Base-by-base conservation (phyloP, 139 green algal genomes). In the Astrephomene gubernaculifera region DNA sequence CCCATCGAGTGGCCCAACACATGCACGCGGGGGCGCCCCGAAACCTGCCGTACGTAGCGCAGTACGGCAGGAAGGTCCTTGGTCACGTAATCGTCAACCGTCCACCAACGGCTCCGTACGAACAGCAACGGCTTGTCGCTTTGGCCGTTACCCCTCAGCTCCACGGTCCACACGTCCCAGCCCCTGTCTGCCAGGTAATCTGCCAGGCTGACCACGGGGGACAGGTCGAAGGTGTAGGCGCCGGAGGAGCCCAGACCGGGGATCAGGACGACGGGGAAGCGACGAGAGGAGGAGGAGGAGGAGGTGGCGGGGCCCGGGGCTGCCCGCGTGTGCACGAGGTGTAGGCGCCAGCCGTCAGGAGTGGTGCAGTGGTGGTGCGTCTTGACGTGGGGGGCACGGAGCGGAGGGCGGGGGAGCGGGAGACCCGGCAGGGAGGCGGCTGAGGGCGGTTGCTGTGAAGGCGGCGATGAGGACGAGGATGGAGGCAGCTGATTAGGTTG, bases 141-240 rank as follows among this genome's bases (percentile, higher is more conserved):
- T 72, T 85, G 74, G 12, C 90, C 90, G 73, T 93, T 93, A 92
- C 89, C 90, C 39, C 89, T 65, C 74, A 93, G 87, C 87, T 93
- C 89, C 45, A 73, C 84, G 0, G 83, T 90, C 90, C 90, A 93
- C 24, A 93, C 90, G 53, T 93, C 90, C 87, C 87, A 93, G 7
- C 87, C 87, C 22, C 70, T 38, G 7, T 39, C n/a, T 1, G 90
- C 90, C 63, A 93, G 54, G n/a, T 87, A 91, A 69, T 93, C 90
- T 19, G 90, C 82, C 33, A 91, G 38, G 31, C 39, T 81, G 12
- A 91, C 73, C 6, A 60, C 72, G 7, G 90, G 90, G 2, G 68
- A 79, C 27, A 93, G 68, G 79, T 93, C 90, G 71, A 93, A 93
- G 67, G 79, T 87, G 79, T 91, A 93, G 4, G 86, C 85, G 0